These are phyloP conservation scores for Malus hybrid DNA, from an alignment of 331 rosid genomes.

Conservation along the genomic window DNA sequence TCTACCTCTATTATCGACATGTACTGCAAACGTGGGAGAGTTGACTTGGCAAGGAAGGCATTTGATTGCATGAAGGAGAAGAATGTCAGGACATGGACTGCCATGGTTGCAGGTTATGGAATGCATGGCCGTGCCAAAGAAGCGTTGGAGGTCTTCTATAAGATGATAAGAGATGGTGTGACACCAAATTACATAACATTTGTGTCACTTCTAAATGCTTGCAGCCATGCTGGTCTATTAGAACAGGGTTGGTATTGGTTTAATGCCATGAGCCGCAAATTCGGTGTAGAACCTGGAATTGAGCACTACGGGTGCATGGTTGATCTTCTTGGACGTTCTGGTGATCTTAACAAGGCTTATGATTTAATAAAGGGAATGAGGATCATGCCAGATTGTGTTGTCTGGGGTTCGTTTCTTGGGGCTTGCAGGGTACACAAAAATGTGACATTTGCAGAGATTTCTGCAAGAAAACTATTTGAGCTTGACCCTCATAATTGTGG, in stretches of 20 bases:
- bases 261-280: slow-evolving; percentile 50
- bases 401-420: slow-evolving; percentile 89
- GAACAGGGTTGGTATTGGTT: slow-evolving; percentile 86
- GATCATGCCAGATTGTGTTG: slow-evolving; percentile 60
- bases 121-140: slow-evolving; percentile 75
- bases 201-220: slow-evolving; percentile 69
- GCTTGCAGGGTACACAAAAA: slow-evolving; percentile 82
- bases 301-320: slow-evolving; percentile 91
- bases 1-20: slow-evolving; percentile 76
- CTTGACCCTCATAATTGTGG: slow-evolving; percentile 70
- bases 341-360: slow-evolving; percentile 60
- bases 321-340: slow-evolving; percentile 85
- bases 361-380: slow-evolving; percentile 68
- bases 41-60: slow-evolving; percentile 67
- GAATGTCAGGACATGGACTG: slow-evolving; percentile 82
- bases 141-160: slow-evolving; percentile 58
- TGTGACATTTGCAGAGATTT: slow-evolving; percentile 69
- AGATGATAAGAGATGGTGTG: slow-evolving; percentile 49
- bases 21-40: slow-evolving; percentile 79
- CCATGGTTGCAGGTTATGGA: slow-evolving; percentile 79
- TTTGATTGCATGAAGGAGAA: slow-evolving; percentile 64
- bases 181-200: slow-evolving; percentile 69
- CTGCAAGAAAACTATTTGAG: slow-evolving; percentile 61
- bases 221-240: slow-evolving; percentile 76
- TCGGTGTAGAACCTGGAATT: slow-evolving; percentile 62